Base-by-base conservation (phyloP, 2,329 filamentous ascomycete species). In the Didymella pomorum region DNA sequence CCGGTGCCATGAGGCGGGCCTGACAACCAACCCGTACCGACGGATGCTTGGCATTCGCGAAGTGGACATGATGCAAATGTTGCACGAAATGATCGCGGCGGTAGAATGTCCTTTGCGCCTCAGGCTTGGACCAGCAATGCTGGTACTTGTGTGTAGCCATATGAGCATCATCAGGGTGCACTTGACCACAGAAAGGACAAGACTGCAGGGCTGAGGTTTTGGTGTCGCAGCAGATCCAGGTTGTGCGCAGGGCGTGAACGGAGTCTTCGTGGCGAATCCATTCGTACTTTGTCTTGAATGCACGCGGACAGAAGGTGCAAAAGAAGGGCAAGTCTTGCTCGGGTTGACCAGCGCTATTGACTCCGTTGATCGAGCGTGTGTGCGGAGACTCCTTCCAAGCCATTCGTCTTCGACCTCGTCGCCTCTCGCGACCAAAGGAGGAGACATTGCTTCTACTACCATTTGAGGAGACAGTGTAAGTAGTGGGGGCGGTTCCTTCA, bases 241-340 rank as follows among this genome's bases (percentile, higher is more conserved):
- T 76, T 5, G 73, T 76, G 12, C 72, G 70, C n/a, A 76, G 69
- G 12, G 71, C 74, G 44, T 76, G 74, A 4, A 75, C 73, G 1
- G 73, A 76, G 43, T 76, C 73, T 57, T 76, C 74, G 39, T 76
- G 74, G 7, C 74, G 68, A n/a, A 73, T 65, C 74, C 74, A 76
- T 58, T 75, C 72, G 44, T 76, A 76, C 35, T 76, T 76, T 4
- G 72, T 74, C 41, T 72, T 73, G 64, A 76, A 76, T 2, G 74
- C 71, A 33, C 72, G 65, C 3, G 71, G 71, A 44, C 74, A 76
- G 48, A 76, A 76, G 2, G 74, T 76, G 52, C 74, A 76, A 46
- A 71, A 74, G 58, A 75, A 76, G 7, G 72, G 69, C 2, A 76
- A 59, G n/a, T 74, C 69, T 47, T 71, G 61, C 31, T 71, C 65